phyloP scores from a whole-genome alignment of 371 early-diverging fungal species.

The Apophysomyces variabilis region DNA sequence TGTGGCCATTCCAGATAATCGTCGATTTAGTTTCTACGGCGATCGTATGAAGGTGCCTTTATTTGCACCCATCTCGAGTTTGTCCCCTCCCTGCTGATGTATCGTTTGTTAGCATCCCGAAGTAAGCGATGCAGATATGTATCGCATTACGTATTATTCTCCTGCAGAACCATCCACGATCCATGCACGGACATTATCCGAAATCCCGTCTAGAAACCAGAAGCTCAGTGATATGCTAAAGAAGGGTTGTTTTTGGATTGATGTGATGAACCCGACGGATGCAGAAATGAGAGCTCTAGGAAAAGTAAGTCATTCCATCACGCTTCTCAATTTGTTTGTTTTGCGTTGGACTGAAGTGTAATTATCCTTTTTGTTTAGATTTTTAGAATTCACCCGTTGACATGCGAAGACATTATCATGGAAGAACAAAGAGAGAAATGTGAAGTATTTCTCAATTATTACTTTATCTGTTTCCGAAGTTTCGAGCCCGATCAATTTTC shows the following conservation, averaged over 20 bases:
- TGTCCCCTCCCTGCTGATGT: background rate
- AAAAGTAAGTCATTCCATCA: constrained; percentile 34
- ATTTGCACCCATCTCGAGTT: background rate
- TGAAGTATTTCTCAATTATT: constrained; percentile 89
- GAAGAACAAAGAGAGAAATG: constrained; percentile 94
- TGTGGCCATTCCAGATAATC: background rate
- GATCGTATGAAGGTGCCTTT: constrained; percentile 24
- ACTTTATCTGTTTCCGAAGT: constrained; percentile 86
- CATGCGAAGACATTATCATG: constrained; percentile 89
- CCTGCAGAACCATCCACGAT: constrained; percentile 37
- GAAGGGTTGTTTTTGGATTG: constrained; percentile 84
- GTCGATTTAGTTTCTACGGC: constrained; percentile 26
- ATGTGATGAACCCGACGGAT: constrained; percentile 75
- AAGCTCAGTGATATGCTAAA: constrained; percentile 41
- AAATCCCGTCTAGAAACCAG: constrained; percentile 34
- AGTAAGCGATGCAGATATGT: constrained; percentile 28
- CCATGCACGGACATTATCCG: constrained; percentile 41
- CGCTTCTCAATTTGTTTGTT: too few relatives aligned
- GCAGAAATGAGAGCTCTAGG: constrained; percentile 72
- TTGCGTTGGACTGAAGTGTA: background rate
- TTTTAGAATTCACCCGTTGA: constrained; percentile 87
- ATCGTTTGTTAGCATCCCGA: constrained; percentile 20
- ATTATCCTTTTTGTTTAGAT: constrained; percentile 30
- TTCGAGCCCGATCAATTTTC: constrained; percentile 74
- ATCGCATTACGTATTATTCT: constrained; percentile 47